Percentiles rank a stretch among this genome's conserved stretches.
Evolutionary conservation across 768 basidiomycete species (phyloP).

Genomic region (Pholiota molesta): DNA sequence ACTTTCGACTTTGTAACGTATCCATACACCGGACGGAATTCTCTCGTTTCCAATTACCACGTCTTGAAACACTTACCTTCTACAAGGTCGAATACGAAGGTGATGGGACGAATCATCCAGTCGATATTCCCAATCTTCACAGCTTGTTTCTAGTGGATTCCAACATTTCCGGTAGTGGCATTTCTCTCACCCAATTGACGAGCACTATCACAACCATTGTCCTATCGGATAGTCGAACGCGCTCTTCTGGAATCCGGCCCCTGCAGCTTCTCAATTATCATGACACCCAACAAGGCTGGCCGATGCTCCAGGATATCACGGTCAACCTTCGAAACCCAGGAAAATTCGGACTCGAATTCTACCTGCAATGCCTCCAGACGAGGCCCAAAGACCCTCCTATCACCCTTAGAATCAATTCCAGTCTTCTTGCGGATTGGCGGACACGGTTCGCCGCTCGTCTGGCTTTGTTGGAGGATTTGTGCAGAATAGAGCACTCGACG

Average conservation of each 20-base stretch:
- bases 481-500: not conserved
- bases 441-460: not conserved
- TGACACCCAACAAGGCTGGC: conserved; percentile 6
- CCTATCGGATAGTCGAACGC: conserved; percentile 4
- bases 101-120: not conserved
- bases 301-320: conserved; percentile 8
- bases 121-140: conserved; percentile 3
- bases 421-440: not conserved
- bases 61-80: conserved; percentile 23
- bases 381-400: not conserved
- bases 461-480: not conserved
- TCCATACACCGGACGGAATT: conserved; percentile 12
- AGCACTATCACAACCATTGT: conserved; percentile 7
- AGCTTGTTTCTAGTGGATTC: conserved; percentile 12
- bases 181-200: conserved; percentile 8
- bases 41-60: conserved; percentile 17
- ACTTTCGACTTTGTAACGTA: conserved; percentile 16
- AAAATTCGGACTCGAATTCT: not conserved
- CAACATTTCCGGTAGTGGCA: not conserved
- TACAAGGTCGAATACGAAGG: not conserved
- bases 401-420: not conserved
- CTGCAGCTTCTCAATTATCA: not conserved
- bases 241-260: not conserved
- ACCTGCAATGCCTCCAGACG: not conserved
- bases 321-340: conserved; percentile 4